phyloP scores from a whole-genome alignment of 495 filamentous ascomycete genomes.

The Podospora sp. region DNA sequence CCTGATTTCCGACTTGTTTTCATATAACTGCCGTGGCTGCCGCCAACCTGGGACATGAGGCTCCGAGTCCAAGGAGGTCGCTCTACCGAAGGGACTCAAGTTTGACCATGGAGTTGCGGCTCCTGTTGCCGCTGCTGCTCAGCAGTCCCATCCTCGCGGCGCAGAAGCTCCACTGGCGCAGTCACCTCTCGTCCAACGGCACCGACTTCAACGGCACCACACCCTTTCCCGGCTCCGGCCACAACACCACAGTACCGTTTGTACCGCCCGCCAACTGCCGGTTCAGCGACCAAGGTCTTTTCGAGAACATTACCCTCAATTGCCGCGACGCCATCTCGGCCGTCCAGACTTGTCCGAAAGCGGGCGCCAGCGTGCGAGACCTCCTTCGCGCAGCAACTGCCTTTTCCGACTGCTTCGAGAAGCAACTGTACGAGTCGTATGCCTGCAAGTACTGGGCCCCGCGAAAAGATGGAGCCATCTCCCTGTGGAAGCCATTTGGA shows the following conservation, averaged over 20 bases:
- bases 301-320: neutral
- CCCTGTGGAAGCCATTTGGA: constrained; percentile 5
- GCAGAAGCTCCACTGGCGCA: neutral
- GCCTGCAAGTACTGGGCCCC: neutral
- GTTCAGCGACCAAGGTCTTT: neutral
- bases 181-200: neutral
- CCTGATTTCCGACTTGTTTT: neutral
- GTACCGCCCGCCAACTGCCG: neutral
- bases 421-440: constrained; percentile 2
- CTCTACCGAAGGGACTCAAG: neutral
- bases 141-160: neutral
- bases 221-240: neutral
- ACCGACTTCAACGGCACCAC: constrained; percentile 2
- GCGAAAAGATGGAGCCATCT: constrained; percentile 7
- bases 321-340: constrained; percentile 9
- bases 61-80: too few species aligned
- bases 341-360: constrained; percentile 3
- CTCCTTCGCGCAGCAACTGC: neutral
- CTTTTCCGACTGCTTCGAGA: constrained; percentile 4
- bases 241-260: neutral
- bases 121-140: neutral
- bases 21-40: neutral
- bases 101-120: neutral
- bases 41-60: too few species aligned
- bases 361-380: neutral